Conservation (phyloP, 169 alveolate genomes). For the Plasmodium billcollinsi region DNA sequence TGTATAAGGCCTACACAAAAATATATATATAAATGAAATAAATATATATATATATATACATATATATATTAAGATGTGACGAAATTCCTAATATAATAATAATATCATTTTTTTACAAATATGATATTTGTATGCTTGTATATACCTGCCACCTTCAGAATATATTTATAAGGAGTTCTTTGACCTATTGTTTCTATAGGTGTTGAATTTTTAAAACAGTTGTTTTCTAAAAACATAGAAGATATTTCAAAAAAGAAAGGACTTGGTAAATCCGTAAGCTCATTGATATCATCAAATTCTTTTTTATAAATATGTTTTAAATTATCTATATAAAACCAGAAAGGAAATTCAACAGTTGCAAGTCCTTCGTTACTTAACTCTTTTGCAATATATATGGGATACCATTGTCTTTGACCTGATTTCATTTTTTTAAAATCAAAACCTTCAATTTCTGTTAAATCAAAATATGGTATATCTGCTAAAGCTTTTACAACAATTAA, state of each 20-base stretch:
- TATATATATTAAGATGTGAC: neutral
- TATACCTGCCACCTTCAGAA: conserved; percentile 70
- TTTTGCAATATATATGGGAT: conserved; percentile 84
- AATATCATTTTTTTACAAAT: too few relatives aligned
- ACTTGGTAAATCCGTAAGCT: conserved; percentile 68
- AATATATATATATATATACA: conserved; percentile 1
- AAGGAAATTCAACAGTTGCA: conserved; percentile 83
- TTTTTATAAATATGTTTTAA: conserved; percentile 70
- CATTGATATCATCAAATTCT: conserved; percentile 65
- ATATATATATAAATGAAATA: neutral
- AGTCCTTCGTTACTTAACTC: conserved; percentile 83
- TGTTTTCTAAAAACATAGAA: conserved; percentile 67
- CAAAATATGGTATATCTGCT: conserved; percentile 83
- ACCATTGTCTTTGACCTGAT: conserved; percentile 87
- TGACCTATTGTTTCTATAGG: conserved; percentile 75
- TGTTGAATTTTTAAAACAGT: conserved; percentile 64
- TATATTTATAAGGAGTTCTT: conserved; percentile 64
- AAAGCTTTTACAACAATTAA: conserved; percentile 83
- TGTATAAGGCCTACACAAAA: conserved; percentile 45
- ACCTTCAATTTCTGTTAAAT: conserved; percentile 81
- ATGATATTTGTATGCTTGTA: too few relatives aligned
- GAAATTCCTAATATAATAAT: too few relatives aligned
- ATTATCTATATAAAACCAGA: conserved; percentile 78
- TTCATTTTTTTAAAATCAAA: conserved; percentile 80
- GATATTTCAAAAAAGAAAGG: conserved; percentile 73